Evolutionary conservation across 2,329 filamentous ascomycete genomes (phyloP).

Genomic region (Lachnellula cervina): DNA sequence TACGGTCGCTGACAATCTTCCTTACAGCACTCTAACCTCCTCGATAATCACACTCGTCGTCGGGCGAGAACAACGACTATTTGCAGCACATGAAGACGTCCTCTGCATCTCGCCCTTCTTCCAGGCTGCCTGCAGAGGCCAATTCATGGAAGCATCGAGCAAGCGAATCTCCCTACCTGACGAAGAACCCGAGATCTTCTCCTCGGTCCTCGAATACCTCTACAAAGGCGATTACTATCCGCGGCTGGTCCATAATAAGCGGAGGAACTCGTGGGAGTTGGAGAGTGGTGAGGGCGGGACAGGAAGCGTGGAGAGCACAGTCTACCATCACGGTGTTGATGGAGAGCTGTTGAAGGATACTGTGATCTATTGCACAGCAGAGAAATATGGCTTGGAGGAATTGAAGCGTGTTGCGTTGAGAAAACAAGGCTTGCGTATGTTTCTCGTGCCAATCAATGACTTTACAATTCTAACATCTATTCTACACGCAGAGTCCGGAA

Average conservation of each 20-base stretch:
- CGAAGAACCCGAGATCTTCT: slow-evolving; percentile 89
- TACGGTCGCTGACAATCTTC: slow-evolving; percentile 12
- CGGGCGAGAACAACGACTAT: slow-evolving; percentile 79
- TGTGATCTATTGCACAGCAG: slow-evolving; percentile 87
- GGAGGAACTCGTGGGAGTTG: slow-evolving; percentile 82
- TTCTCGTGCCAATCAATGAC: background rate
- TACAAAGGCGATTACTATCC: slow-evolving; percentile 65
- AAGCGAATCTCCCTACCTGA: slow-evolving; percentile 69
- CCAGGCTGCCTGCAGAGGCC: slow-evolving; percentile 62
- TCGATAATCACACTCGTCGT: slow-evolving; percentile 86
- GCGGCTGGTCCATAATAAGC: slow-evolving; percentile 80
- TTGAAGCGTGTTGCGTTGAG: slow-evolving; percentile 86
- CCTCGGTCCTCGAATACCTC: slow-evolving; percentile 89
- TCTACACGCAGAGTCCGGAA: slow-evolving; percentile 46
- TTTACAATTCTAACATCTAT: background rate
- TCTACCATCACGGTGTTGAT: slow-evolving; percentile 69
- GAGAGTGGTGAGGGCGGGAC: slow-evolving; percentile 52
- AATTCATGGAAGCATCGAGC: slow-evolving; percentile 70
- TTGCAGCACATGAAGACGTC: slow-evolving; percentile 93
- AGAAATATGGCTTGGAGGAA: slow-evolving; percentile 85
- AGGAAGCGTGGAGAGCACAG: slow-evolving; percentile 63
- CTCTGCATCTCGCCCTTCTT: slow-evolving; percentile 84
- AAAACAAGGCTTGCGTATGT: slow-evolving; percentile 72
- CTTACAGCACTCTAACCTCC: slow-evolving; percentile 39
- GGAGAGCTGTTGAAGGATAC: slow-evolving; percentile 85